Conservation (phyloP, 2,329 filamentous ascomycete species). For the Stenocarpella maydis region DNA sequence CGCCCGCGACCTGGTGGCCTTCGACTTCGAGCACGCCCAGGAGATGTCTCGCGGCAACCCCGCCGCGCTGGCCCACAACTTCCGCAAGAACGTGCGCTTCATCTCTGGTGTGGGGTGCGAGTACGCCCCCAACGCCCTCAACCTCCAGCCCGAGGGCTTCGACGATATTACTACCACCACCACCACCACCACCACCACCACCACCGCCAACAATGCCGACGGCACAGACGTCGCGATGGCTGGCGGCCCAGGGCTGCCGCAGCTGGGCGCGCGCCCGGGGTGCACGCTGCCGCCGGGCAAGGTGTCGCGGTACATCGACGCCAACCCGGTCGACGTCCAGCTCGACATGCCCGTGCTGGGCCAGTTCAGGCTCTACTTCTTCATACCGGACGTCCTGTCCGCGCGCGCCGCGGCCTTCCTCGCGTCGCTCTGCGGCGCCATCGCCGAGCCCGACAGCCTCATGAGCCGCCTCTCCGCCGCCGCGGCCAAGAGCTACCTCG, state of each 20-base stretch:
- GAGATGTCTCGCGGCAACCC: slow-evolving; percentile 69
- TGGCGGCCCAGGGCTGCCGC: slow-evolving; percentile 33
- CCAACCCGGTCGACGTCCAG: slow-evolving; percentile 62
- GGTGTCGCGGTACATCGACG: slow-evolving; percentile 60
- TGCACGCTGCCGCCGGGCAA: slow-evolving; percentile 54
- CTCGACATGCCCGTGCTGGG: slow-evolving; percentile 62
- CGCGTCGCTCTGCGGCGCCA: slow-evolving; percentile 52
- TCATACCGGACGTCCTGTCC: slow-evolving; percentile 41
- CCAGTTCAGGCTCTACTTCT: slow-evolving; percentile 62
- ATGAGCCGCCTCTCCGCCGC: slow-evolving; percentile 66
- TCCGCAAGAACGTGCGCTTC: slow-evolving; percentile 75
- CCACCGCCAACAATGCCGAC: too few relatives aligned
- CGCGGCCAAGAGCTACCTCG: slow-evolving; percentile 68
- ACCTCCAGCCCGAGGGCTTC: slow-evolving; percentile 14
- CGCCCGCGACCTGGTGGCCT: slow-evolving; percentile 65
- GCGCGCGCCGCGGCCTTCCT: slow-evolving; percentile 32
- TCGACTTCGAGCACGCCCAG: slow-evolving; percentile 66
- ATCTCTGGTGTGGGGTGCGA: slow-evolving; percentile 76
- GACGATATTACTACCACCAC: not conserved
- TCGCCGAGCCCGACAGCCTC: slow-evolving; percentile 61
- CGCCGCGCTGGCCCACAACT: slow-evolving; percentile 71
- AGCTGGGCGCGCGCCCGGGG: slow-evolving; percentile 36
- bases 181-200: too few relatives aligned
- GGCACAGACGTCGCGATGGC: not conserved
- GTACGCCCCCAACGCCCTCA: slow-evolving; percentile 33